Evolutionary conservation across 768 basidiomycete species (phyloP).

Genomic region (Kwoniella bestiolae): DNA sequence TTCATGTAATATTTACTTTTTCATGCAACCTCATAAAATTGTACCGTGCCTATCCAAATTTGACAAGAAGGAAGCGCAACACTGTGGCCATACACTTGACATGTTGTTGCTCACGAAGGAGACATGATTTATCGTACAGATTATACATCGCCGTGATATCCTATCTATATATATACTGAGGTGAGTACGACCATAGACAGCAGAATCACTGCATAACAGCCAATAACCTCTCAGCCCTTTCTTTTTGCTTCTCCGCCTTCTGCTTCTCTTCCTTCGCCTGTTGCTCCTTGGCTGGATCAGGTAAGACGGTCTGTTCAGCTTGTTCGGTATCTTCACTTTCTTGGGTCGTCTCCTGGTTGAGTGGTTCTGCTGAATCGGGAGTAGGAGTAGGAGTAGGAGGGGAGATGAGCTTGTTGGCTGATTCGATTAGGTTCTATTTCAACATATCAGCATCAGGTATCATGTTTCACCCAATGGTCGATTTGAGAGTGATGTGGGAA

Average conservation of each 20-base stretch:
- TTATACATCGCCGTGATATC: no score
- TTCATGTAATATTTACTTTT: no score
- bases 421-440: conserved; percentile 19
- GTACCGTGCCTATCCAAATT: no score
- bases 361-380: not conserved
- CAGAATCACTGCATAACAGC: conserved; percentile 7
- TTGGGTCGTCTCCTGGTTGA: not conserved
- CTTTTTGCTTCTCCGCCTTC: conserved; percentile 17
- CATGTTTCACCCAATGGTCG: no score
- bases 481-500: no score
- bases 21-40: no score
- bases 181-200: not conserved
- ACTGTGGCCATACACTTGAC: no score
- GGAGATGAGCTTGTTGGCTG: conserved; percentile 24
- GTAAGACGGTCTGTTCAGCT: not conserved
- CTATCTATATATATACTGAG: no score
- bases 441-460: no score
- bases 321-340: not conserved
- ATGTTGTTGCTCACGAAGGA: no score
- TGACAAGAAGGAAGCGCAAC: no score
- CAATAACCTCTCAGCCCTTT: conserved; percentile 31
- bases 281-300: not conserved
- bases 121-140: no score
- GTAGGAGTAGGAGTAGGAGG: conserved; percentile 13
- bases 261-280: conserved; percentile 1